These are phyloP conservation scores for Lagenaria siceraria DNA, from an alignment of 306 rosid species.

Conservation along the genomic window DNA sequence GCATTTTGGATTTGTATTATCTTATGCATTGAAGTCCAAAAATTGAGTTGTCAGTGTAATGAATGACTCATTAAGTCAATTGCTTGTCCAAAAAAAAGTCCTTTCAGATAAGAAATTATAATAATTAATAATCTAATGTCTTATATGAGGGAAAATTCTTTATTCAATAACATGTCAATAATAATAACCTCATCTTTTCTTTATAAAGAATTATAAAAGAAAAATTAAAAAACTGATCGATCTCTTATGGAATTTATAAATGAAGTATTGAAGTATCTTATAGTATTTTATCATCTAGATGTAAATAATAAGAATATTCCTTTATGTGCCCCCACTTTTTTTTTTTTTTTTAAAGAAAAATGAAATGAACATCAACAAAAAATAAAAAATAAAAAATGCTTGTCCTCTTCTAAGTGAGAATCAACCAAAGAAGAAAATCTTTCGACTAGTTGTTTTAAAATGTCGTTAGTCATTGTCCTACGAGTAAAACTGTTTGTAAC, in stretches of 20 bases:
- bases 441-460: too few relatives aligned
- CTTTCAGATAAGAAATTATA: neutral
- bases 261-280: neutral
- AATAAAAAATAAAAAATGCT: too few relatives aligned
- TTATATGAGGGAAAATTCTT: neutral
- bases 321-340: neutral
- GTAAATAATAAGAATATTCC: neutral
- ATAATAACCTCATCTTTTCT: neutral
- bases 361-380: too few relatives aligned
- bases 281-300: too few relatives aligned
- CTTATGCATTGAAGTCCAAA: neutral
- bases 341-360: too few relatives aligned
- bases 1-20: neutral
- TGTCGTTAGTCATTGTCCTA: too few relatives aligned
- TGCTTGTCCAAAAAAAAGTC: neutral
- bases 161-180: neutral
- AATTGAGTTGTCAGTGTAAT: neutral
- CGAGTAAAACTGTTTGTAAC: too few relatives aligned
- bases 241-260: neutral
- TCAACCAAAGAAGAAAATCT: too few relatives aligned
- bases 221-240: too few relatives aligned
- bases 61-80: neutral
- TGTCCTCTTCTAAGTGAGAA: too few relatives aligned
- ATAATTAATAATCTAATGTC: neutral
- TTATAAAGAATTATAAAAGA: neutral